A percentile compares a stretch with the other conserved stretches of the same genome.
These are phyloP conservation scores for Blastobotrys ciferrii DNA, from an alignment of 1,139 yeast species.

Conservation along the genomic window DNA sequence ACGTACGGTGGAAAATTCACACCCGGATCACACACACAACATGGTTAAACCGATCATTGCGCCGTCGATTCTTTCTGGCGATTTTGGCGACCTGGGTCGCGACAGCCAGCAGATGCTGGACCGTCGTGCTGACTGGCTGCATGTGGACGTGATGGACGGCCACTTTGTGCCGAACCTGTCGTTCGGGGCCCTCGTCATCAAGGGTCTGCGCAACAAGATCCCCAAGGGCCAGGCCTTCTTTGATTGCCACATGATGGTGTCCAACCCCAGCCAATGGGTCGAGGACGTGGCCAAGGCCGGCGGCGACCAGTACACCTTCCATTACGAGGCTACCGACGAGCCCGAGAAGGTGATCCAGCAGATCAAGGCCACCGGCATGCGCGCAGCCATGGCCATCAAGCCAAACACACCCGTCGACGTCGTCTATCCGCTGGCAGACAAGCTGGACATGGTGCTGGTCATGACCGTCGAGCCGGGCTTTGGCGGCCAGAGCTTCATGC, in stretches of 20 bases:
- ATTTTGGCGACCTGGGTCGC: slow-evolving; percentile 83
- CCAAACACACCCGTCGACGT: slow-evolving; percentile 92
- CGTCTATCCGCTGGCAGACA: slow-evolving; percentile 68
- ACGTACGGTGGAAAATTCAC: not conserved
- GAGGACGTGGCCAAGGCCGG: slow-evolving; percentile 91
- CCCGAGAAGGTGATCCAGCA: slow-evolving; percentile 71
- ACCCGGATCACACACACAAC: slow-evolving; percentile 1
- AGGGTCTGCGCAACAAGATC: slow-evolving; percentile 70
- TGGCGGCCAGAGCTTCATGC: slow-evolving; percentile 97
- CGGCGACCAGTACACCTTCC: slow-evolving; percentile 95
- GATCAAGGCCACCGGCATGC: slow-evolving; percentile 79
- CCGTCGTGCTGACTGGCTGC: slow-evolving; percentile 89
- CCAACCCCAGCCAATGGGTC: slow-evolving; percentile 94
- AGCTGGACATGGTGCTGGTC: slow-evolving; percentile 86
- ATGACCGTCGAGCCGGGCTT: slow-evolving; percentile 99
- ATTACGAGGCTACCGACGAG: slow-evolving; percentile 86
- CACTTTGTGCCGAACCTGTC: slow-evolving; percentile 97
- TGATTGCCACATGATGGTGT: slow-evolving; percentile 99
- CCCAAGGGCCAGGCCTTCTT: slow-evolving; percentile 78
- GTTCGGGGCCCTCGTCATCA: slow-evolving; percentile 86
- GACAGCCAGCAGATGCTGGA: slow-evolving; percentile 80
- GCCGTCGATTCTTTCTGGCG: slow-evolving; percentile 95
- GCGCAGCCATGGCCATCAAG: slow-evolving; percentile 91
- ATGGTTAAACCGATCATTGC: slow-evolving; percentile 67
- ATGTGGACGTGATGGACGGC: slow-evolving; percentile 98